A percentile compares a stretch with the other conserved stretches of the same genome.
These are phyloP conservation scores for Saraca asoca DNA, from an alignment of 331 rosid species.

Conservation along the genomic window DNA sequence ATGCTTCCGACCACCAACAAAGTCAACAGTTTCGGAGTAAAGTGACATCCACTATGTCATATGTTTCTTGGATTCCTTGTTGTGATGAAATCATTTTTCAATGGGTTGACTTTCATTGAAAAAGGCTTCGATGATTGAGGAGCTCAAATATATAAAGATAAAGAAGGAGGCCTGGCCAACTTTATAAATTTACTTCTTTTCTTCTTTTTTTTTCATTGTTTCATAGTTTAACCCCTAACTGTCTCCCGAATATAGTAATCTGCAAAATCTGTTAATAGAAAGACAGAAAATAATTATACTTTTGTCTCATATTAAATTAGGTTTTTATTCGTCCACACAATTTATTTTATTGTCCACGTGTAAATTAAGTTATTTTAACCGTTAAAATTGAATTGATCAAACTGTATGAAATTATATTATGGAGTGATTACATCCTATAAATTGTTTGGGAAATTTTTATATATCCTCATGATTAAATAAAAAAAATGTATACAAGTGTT, in stretches of 20 bases:
- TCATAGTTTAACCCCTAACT: slow-evolving; percentile 11
- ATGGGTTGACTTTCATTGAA: slow-evolving; percentile 41
- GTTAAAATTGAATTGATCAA: too few species aligned
- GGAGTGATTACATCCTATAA: too few species aligned
- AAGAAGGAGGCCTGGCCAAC: slow-evolving; percentile 27
- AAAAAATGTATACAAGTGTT: too few species aligned
- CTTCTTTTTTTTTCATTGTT: too few species aligned
- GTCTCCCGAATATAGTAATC: background rate
- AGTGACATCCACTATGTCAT: too few species aligned
- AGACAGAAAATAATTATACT: too few species aligned
- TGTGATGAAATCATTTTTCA: slow-evolving; percentile 33
- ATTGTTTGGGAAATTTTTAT: too few species aligned
- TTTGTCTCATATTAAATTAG: background rate
- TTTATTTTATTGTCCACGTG: slow-evolving; percentile 8
- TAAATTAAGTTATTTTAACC: too few species aligned
- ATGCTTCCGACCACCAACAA: background rate
- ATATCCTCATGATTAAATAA: too few species aligned
- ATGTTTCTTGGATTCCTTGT: slow-evolving; percentile 15
- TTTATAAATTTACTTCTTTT: slow-evolving; percentile 32
- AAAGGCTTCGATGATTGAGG: background rate
- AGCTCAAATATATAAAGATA: slow-evolving; percentile 33
- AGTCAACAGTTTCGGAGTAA: background rate
- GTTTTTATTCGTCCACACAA: slow-evolving; percentile 14
- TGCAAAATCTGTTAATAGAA: background rate
- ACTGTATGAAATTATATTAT: too few species aligned